Evolutionary conservation across 805 yeast species (phyloP), one percentile per base, ranked within the genome.

Genomic region (Hanseniaspora mollemarum): DNA sequence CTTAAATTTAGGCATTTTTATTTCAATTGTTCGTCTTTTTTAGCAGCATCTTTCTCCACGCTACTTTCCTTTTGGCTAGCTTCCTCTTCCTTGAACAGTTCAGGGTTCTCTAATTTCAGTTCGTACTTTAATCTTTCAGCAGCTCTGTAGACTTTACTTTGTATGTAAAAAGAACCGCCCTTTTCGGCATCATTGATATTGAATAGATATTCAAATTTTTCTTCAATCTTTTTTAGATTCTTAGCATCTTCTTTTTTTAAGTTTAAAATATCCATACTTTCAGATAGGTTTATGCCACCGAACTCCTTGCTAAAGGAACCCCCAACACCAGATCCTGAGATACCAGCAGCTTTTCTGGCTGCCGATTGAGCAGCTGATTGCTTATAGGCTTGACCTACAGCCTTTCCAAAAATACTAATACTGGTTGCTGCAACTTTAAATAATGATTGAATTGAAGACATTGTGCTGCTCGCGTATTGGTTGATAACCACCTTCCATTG

Each of bases 291-390:
- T 43, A 92, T 78, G 33, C 95, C 97, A 54, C 86, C 78, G 28
- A 76, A 70, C 49, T 76, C 73, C 4, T 75, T 51, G 13, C 62
- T 57, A 19, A 70, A 66, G 26, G 60, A 61, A 13, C 51, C 51
- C 2, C 62, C 60, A 28, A 65, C 66, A 25, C 65, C 61, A n/a
- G 75, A 65, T 62, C 71, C 67, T 42, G 68, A 67, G 3, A 75
- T 73, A 21, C 64, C 63, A 38, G 72, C 68, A 6, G 79, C 74
- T 19, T 83, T 71, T 57, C 78, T 78, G 26, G 85, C 76, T 1
- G 90, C 87, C n/a, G 94, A 80, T 50, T 88, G 88, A 48, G 90
- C 85, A 16, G 97, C 96, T 1, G 95, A 94, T 69, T 92, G 97
- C 61, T 81, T 83, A 73, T 90, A 92, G 0, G 98, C 97, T 65